Evolutionary conservation across 208 protist genomes (phyloP), one percentile per base, ranked within the genome.

Genomic region (Porcisia hertigi): DNA sequence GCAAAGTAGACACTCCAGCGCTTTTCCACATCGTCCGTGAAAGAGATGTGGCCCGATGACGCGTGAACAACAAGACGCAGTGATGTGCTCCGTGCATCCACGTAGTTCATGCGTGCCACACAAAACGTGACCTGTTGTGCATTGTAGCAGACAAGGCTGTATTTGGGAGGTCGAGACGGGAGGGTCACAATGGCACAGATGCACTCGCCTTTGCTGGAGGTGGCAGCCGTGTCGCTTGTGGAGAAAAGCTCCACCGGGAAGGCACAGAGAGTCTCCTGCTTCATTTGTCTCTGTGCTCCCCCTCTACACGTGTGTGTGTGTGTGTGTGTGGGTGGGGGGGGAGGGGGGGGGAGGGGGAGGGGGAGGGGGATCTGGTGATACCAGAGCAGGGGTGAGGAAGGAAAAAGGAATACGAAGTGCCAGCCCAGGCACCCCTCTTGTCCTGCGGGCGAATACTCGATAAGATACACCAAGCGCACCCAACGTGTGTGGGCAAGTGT

Each of bases 121-220:
- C 90, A 94, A 25, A 93, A 80, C 25, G 88, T 93, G 54, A 89
- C 76, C 36, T 88, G 89, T 49, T 85, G 65, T 3, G 80, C 87
- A 70, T 88, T 91, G 82, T 96, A 96, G 85, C 90, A 96, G 9
- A 96, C 92, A 53, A 95, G 64, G 47, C 81, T 93, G 79, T 95
- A 96, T 73, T 88, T 91, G 30, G 89, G 85, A 18, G 84, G 84
- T 20, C 81, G 77, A 18, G 75, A 60, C 4, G 88, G 84, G 1
- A 91, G 73, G 47, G 73, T 84, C 7, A 93, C 91, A 58, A 96
- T 76, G 30, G 91, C 91, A 64, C 88, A 94, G 25, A 86, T 85
- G 59, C 89, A 93, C 55, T 82, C 81, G 11, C 91, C 91, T 52
- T 85, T 83, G 69, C 88, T 88, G 11, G 83, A 59, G 5, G 87